Evolutionary conservation across 805 yeast genomes (phyloP).

Genomic region (Pichia kluyveri): DNA sequence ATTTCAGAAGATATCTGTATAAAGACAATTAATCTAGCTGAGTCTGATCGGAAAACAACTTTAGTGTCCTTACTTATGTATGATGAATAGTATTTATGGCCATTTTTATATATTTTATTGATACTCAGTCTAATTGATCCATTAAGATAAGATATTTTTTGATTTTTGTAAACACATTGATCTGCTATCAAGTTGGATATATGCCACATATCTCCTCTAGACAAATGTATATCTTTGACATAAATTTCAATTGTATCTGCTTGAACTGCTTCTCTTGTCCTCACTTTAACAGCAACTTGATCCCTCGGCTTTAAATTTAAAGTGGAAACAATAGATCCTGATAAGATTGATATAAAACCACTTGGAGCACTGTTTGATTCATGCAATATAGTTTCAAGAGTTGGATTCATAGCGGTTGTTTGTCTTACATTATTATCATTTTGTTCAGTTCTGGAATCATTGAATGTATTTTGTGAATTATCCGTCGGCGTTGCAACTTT

Average conservation of each 20-base stretch:
- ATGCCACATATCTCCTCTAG: constrained; percentile 92
- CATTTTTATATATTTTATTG: constrained; percentile 55
- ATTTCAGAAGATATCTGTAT: constrained; percentile 89
- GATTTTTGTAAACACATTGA: constrained; percentile 58
- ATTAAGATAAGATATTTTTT: constrained; percentile 53
- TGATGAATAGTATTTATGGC: constrained; percentile 64
- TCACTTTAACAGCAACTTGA: constrained; percentile 48
- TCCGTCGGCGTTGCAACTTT: not conserved
- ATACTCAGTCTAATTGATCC: constrained; percentile 54
- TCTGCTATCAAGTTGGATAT: constrained; percentile 54
- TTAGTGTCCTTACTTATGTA: constrained; percentile 68
- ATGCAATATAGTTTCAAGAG: not conserved
- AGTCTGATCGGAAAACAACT: constrained; percentile 82
- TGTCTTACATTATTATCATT: not conserved
- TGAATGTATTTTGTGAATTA: constrained; percentile 8
- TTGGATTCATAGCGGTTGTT: not conserved
- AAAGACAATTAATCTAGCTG: constrained; percentile 73
- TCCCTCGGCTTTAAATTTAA: constrained; percentile 63
- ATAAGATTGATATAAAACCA: constrained; percentile 43
- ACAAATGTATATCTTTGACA: constrained; percentile 68
- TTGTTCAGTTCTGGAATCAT: not conserved
- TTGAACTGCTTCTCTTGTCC: constrained; percentile 39
- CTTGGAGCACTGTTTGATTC: constrained; percentile 8
- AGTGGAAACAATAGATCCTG: constrained; percentile 49
- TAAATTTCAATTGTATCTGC: constrained; percentile 79